phyloP scores from a whole-genome alignment of 2,329 filamentous ascomycete species.

The Emergomyces orientalis region DNA sequence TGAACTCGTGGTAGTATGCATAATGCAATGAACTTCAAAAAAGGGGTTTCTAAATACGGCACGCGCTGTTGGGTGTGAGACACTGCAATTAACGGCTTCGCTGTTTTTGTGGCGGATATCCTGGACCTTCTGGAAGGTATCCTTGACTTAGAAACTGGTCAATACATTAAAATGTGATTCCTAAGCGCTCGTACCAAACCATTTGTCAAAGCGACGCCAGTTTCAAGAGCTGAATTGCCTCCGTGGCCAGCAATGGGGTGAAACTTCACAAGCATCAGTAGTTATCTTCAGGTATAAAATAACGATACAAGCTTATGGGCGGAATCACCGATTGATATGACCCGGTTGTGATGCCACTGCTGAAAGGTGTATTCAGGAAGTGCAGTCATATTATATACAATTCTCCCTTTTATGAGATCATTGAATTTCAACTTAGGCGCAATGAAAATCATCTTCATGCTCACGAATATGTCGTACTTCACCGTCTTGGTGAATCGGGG shows the following conservation, averaged over 20 bases:
- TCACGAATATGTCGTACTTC: background rate
- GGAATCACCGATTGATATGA: conserved; percentile 35
- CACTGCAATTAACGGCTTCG: background rate
- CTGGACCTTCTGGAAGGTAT: background rate
- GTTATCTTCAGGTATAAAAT: background rate
- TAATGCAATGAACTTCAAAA: background rate
- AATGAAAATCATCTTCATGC: background rate
- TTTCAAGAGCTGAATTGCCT: conserved; percentile 18
- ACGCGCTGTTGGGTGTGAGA: background rate
- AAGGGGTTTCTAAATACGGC: background rate
- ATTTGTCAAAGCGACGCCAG: conserved; percentile 11
- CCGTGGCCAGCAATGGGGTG: conserved; percentile 16
- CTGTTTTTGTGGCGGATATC: background rate
- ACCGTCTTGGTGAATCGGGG: background rate
- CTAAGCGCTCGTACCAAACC: background rate
- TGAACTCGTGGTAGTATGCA: background rate
- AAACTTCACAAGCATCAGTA: background rate
- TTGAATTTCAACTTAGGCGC: conserved; percentile 19
- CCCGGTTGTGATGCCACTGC: conserved; percentile 33
- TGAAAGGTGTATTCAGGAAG: conserved; percentile 33
- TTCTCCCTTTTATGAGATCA: conserved; percentile 26
- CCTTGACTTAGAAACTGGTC: background rate
- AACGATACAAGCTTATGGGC: conserved; percentile 29
- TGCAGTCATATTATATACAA: conserved; percentile 19
- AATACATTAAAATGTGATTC: background rate